A percentile compares a stretch with the other conserved stretches of the same genome.
Evolutionary conservation across 208 protist genomes (phyloP).

Genomic region (Trypanosoma scelopori): DNA sequence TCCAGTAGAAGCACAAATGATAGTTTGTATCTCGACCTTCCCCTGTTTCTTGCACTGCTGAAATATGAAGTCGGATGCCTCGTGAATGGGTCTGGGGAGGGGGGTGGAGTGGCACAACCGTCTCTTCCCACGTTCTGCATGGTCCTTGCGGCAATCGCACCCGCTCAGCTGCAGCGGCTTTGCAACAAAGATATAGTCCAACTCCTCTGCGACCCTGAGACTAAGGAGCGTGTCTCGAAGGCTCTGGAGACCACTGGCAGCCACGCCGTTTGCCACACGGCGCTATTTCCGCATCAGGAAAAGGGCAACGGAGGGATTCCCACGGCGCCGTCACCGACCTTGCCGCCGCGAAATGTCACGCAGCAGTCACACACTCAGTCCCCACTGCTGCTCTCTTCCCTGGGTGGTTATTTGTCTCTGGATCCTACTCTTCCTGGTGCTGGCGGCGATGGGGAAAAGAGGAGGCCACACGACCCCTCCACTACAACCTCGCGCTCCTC

Average conservation of each 20-base stretch:
- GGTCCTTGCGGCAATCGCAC: constrained; percentile 46
- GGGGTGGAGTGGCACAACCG: neutral
- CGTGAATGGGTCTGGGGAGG: neutral
- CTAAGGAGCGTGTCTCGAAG: constrained; percentile 37
- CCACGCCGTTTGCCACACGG: too few relatives aligned
- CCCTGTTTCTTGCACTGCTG: constrained; percentile 14
- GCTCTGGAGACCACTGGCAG: neutral
- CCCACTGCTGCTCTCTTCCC: too few relatives aligned
- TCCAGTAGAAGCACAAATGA: neutral
- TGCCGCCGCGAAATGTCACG: too few relatives aligned
- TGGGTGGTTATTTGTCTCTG: too few relatives aligned
- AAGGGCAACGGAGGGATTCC: neutral
- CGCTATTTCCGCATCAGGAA: too few relatives aligned
- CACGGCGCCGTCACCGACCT: too few relatives aligned
- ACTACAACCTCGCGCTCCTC: neutral
- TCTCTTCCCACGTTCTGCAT: constrained; percentile 53
- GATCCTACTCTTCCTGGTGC: neutral
- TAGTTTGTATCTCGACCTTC: constrained; percentile 6
- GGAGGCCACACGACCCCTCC: neutral
- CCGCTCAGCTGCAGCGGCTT: constrained; percentile 34
- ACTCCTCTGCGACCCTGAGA: constrained; percentile 53
- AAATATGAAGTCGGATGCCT: constrained; percentile 11
- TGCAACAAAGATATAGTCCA: constrained; percentile 32
- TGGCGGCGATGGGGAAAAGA: neutral
- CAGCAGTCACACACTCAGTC: too few relatives aligned